Evolutionary conservation across 2,329 filamentous ascomycete genomes (phyloP).

Genomic region (Pyrenochaeta sp.): DNA sequence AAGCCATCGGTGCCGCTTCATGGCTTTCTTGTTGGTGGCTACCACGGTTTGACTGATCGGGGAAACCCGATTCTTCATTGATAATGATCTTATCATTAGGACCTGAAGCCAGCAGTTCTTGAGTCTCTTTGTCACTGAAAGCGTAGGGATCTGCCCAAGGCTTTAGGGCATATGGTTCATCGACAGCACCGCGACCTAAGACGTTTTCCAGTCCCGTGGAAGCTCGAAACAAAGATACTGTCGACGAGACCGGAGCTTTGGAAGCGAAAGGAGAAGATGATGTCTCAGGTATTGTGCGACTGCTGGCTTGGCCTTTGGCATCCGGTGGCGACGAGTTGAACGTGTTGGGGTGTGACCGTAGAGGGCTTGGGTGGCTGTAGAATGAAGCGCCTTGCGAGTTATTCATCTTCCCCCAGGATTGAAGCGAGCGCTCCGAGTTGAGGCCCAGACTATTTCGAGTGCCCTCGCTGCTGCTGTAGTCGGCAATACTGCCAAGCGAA

Average conservation of each 20-base stretch:
- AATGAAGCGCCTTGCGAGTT: slow-evolving; percentile 19
- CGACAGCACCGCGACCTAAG: slow-evolving; percentile 6
- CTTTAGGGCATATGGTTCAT: slow-evolving; percentile 23
- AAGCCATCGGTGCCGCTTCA: slow-evolving; percentile 1
- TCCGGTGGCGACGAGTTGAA: slow-evolving; percentile 43
- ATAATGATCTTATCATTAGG: slow-evolving; percentile 48
- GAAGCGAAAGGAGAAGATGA: slow-evolving; percentile 12
- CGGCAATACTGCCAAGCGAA: slow-evolving; percentile 43
- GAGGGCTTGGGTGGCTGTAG: slow-evolving; percentile 38
- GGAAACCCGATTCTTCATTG: slow-evolving; percentile 19
- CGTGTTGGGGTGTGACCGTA: slow-evolving; percentile 30
- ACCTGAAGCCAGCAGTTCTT: slow-evolving; percentile 46
- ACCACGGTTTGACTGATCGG: not conserved
- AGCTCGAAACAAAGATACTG: slow-evolving; percentile 24
- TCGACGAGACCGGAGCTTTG: slow-evolving; percentile 24
- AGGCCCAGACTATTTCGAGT: slow-evolving; percentile 29
- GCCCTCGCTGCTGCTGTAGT: slow-evolving; percentile 43
- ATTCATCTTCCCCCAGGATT: slow-evolving; percentile 18
- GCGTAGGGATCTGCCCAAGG: slow-evolving; percentile 33
- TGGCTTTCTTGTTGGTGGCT: slow-evolving; percentile 8
- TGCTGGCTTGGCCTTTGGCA: slow-evolving; percentile 15
- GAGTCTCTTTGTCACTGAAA: slow-evolving; percentile 44
- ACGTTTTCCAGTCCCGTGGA: slow-evolving; percentile 1
- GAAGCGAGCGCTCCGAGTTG: slow-evolving; percentile 15
- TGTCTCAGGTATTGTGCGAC: slow-evolving; percentile 14